phyloP scores from a whole-genome alignment of 352 stramenopile species.

The Elongisporangium anandrum region DNA sequence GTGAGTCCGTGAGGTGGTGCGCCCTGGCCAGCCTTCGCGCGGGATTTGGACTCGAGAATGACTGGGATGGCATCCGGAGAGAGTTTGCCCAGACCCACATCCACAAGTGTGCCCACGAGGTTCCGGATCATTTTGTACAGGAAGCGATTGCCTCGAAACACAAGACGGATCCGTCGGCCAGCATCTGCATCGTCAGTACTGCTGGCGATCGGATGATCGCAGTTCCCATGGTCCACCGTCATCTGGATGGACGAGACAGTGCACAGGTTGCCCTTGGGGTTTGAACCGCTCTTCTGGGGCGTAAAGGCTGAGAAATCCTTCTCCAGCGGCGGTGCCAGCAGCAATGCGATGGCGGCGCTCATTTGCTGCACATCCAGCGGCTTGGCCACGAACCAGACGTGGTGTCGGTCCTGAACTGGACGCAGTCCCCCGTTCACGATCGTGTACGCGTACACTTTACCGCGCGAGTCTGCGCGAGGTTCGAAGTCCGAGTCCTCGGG shows the following conservation, averaged over 20 bases:
- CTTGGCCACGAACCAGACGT: conserved; percentile 60
- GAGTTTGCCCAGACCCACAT: conserved; percentile 56
- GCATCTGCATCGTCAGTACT: conserved; percentile 23
- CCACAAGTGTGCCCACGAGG: conserved; percentile 73
- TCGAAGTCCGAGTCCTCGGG: conserved; percentile 33
- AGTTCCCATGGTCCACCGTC: conserved; percentile 13
- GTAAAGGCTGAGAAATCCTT: conserved; percentile 77
- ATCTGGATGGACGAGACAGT: conserved; percentile 36
- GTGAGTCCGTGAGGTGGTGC: conserved; percentile 66
- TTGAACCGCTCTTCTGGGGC: conserved; percentile 31
- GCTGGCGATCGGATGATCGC: conserved; percentile 9
- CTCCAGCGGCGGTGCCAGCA: conserved; percentile 19
- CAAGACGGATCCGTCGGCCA: conserved; percentile 30
- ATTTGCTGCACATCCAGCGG: conserved; percentile 50
- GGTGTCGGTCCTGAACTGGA: conserved; percentile 38
- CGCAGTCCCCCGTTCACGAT: conserved; percentile 46
- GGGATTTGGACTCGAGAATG: conserved; percentile 49
- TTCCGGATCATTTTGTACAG: conserved; percentile 87
- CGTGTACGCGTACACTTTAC: conserved; percentile 69
- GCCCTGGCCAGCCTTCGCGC: conserved; percentile 51
- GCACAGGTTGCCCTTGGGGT: conserved; percentile 48
- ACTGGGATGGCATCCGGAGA: conserved; percentile 27
- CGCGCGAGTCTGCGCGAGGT: conserved; percentile 35
- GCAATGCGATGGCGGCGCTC: conserved; percentile 25
- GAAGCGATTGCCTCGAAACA: conserved; percentile 69